Evolutionary conservation across 73 alveolate genomes (phyloP), one percentile per base, ranked within the genome.

Genomic region (Strombidium stylifer): DNA sequence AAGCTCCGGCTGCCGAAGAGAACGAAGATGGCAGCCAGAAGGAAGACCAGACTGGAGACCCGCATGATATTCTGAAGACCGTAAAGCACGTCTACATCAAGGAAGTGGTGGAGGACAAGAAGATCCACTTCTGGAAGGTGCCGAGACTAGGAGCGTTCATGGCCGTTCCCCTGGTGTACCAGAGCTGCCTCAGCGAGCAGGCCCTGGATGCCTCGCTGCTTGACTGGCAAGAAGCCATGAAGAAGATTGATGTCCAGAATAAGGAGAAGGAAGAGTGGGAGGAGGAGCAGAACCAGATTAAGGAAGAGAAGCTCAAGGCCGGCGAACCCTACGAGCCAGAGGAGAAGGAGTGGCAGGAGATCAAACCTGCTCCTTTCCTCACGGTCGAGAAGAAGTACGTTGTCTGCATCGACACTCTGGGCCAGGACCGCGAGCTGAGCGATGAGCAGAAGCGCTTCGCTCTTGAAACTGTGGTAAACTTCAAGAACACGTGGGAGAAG

Each of bases 61-160:
- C 42, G n/a, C 42, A 32, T 32, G 88, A 70, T 21, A 45, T 72
- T 11, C 80, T 62, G 40, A 69, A 73, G 32, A 61, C 73, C 30
- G 67, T 59, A 56, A 23, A 46, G 2, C 78, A 64, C 24, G 41
- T 86, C 19, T 85, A 69, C 71, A 73, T 94, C 15, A 50, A 57
- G 26, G 97, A 94, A 71, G 99, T 94, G 7, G 97, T 92, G 4
- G 69, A 89, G 37, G 98, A 94, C 52, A 87, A 90, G 26, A 73
- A 86, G 60, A 91, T 94, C 86, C 86, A 85, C 30, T 94, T 84
- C 81, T 92, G 70, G 54, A 76, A 82, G 50, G 97, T 91, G 34
- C 99, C 99, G 0, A 69, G 86, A 70, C 89, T 94, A 21, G 99
- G 99, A 0, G 69, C 97, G 21, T 94, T 75, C 74, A 60, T 88